Percentiles rank a stretch among this genome's conserved stretches.
These are phyloP conservation scores for Terfezia claveryi DNA, from an alignment of 495 filamentous ascomycete species.

Conservation along the genomic window DNA sequence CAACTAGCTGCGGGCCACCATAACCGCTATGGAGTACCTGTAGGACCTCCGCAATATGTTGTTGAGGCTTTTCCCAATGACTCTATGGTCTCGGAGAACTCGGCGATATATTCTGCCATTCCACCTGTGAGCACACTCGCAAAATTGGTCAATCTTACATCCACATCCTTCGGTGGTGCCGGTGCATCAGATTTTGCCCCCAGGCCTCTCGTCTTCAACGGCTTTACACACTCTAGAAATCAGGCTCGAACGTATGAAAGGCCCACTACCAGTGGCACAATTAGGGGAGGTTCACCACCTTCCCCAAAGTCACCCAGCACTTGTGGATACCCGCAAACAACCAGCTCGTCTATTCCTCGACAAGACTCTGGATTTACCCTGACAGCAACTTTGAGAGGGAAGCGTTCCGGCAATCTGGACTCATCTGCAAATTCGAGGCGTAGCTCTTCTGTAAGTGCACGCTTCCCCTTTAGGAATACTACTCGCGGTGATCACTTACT, in stretches of 20 bases:
- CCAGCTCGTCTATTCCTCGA: slow-evolving; percentile 54
- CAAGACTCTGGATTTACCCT: slow-evolving; percentile 78
- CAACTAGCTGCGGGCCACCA: slow-evolving; percentile 82
- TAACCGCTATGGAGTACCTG: slow-evolving; percentile 61
- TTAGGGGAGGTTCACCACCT: slow-evolving; percentile 50
- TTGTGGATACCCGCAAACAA: slow-evolving; percentile 40
- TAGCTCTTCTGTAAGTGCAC: slow-evolving; percentile 41
- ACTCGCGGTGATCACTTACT: neutral
- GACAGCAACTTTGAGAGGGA: slow-evolving; percentile 67
- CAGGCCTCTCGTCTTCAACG: slow-evolving; percentile 57
- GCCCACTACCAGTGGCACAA: slow-evolving; percentile 59
- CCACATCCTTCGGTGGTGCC: slow-evolving; percentile 53
- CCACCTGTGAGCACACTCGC: slow-evolving; percentile 49
- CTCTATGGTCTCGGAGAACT: slow-evolving; percentile 67
- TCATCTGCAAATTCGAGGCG: slow-evolving; percentile 40
- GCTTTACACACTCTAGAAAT: slow-evolving; percentile 57
- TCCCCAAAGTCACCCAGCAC: slow-evolving; percentile 74
- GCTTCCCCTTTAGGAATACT: neutral
- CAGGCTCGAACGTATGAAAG: slow-evolving; percentile 43
- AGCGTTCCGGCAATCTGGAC: slow-evolving; percentile 89
- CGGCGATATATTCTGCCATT: slow-evolving; percentile 48
- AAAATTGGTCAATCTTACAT: slow-evolving; percentile 72
- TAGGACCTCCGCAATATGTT: slow-evolving; percentile 81
- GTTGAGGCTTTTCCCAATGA: slow-evolving; percentile 81
- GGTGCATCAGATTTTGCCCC: slow-evolving; percentile 30